These are phyloP conservation scores for Globisporangium parvum DNA, from an alignment of 352 stramenopile species.

Conservation along the genomic window DNA sequence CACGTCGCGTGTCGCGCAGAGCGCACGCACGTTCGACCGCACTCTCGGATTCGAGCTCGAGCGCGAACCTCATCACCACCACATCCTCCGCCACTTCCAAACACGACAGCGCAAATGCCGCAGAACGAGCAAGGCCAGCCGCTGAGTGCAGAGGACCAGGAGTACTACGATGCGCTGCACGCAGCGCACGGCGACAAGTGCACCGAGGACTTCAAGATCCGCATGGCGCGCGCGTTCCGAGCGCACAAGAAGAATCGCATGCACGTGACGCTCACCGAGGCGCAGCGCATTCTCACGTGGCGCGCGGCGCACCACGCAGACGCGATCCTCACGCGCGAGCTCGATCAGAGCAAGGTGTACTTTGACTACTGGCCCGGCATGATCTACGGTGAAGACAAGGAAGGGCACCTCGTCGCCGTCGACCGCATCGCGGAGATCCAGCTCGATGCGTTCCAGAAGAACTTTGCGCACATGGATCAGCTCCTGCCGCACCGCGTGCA, in stretches of 20 bases:
- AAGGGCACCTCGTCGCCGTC: slow-evolving; percentile 63
- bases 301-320: slow-evolving; percentile 41
- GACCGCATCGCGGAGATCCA: slow-evolving; percentile 68
- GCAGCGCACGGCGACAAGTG: slow-evolving; percentile 39
- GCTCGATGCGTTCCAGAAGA: slow-evolving; percentile 48
- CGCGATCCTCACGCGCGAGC: slow-evolving; percentile 35
- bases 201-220: slow-evolving; percentile 61
- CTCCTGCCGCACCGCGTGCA: slow-evolving; percentile 61
- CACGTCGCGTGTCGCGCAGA: too few relatives aligned
- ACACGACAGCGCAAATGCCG: slow-evolving; percentile 21
- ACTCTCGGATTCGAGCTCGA: background rate
- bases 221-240: slow-evolving; percentile 51
- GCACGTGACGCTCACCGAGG: slow-evolving; percentile 53
- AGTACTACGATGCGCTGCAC: slow-evolving; percentile 53
- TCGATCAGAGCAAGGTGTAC: slow-evolving; percentile 55
- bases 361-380: slow-evolving; percentile 59
- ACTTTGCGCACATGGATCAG: slow-evolving; percentile 47
- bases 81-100: too few relatives aligned
- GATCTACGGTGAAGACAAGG: slow-evolving; percentile 66
- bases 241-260: slow-evolving; percentile 63
- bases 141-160: slow-evolving; percentile 43
- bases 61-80: too few relatives aligned
- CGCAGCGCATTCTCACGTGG: slow-evolving; percentile 58
- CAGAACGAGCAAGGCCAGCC: slow-evolving; percentile 42
- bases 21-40: background rate